Conservation (phyloP, 1,139 yeast genomes). For the Candida glucosophila region DNA sequence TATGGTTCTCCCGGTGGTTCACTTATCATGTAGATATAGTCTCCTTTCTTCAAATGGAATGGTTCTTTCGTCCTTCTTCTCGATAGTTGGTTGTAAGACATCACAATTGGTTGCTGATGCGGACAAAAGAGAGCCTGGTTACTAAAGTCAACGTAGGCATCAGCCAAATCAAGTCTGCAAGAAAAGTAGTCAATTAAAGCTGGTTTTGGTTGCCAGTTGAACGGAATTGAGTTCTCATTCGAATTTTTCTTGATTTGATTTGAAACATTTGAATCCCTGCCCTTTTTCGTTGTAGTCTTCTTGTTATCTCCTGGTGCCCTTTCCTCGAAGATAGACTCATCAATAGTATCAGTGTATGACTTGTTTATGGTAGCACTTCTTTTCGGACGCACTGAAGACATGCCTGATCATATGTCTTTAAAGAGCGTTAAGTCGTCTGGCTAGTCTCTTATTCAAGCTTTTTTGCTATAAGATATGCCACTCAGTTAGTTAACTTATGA, state of each 20-base stretch:
- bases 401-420: no score
- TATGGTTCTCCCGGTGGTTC: constrained; percentile 97
- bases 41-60: constrained; percentile 39
- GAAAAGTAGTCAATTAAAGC: constrained; percentile 27
- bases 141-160: constrained; percentile 25
- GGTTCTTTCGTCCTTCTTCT: constrained; percentile 8
- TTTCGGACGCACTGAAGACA: constrained; percentile 21
- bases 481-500: no score
- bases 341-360: constrained; percentile 31
- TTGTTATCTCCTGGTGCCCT: neutral
- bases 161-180: constrained; percentile 21
- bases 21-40: constrained; percentile 75
- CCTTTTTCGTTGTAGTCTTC: constrained; percentile 1
- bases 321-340: constrained; percentile 24
- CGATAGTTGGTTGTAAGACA: constrained; percentile 6
- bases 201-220: constrained; percentile 36
- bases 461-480: no score
- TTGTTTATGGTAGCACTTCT: constrained; percentile 39
- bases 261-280: no score
- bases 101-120: constrained; percentile 11
- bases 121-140: constrained; percentile 30
- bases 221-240: constrained; percentile 19
- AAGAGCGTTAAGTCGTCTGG: no score
- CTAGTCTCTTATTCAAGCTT: no score
- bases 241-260: constrained; percentile 1